Conservation (phyloP, 2,329 filamentous ascomycete species). For the Nemania sp. region DNA sequence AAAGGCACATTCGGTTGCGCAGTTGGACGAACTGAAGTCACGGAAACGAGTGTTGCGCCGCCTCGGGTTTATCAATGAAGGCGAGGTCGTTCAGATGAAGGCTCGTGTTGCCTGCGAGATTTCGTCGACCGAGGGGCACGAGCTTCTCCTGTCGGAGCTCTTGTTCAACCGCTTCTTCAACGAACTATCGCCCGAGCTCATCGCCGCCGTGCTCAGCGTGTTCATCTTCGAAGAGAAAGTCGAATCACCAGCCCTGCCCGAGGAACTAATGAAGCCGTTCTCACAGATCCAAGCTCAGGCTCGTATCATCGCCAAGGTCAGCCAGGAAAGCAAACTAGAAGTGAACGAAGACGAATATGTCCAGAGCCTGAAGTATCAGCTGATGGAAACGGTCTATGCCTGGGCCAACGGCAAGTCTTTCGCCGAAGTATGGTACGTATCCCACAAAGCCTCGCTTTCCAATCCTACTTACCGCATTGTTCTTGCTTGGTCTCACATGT, state of each 20-base stretch:
- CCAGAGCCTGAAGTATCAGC: constrained; percentile 84
- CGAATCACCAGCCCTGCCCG: constrained; percentile 75
- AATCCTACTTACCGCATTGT: background rate
- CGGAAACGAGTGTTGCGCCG: constrained; percentile 93
- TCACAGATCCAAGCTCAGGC: constrained; percentile 87
- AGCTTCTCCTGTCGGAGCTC: constrained; percentile 88
- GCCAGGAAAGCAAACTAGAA: constrained; percentile 88
- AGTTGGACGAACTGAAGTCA: constrained; percentile 94
- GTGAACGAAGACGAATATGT: constrained; percentile 96
- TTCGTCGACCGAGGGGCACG: constrained; percentile 86
- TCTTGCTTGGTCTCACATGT: constrained; percentile 33
- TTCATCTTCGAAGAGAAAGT: constrained; percentile 99
- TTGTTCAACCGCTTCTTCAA: constrained; percentile 99
- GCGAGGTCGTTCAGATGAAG: constrained; percentile 94
- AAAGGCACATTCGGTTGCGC: constrained; percentile 83
- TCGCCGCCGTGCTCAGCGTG: constrained; percentile 83
- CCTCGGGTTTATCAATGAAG: constrained; percentile 92
- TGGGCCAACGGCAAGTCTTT: constrained; percentile 93
- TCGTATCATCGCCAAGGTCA: constrained; percentile 87
- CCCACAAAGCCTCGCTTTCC: background rate
- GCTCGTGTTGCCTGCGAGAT: constrained; percentile 98
- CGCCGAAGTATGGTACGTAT: constrained; percentile 87
- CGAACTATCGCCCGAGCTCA: constrained; percentile 84
- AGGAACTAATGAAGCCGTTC: constrained; percentile 84
- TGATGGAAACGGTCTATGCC: constrained; percentile 94